Percentiles rank a stretch among this genome's conserved stretches.
phyloP scores from a whole-genome alignment of 352 stramenopile species.

The Globisporangium spiculum region DNA sequence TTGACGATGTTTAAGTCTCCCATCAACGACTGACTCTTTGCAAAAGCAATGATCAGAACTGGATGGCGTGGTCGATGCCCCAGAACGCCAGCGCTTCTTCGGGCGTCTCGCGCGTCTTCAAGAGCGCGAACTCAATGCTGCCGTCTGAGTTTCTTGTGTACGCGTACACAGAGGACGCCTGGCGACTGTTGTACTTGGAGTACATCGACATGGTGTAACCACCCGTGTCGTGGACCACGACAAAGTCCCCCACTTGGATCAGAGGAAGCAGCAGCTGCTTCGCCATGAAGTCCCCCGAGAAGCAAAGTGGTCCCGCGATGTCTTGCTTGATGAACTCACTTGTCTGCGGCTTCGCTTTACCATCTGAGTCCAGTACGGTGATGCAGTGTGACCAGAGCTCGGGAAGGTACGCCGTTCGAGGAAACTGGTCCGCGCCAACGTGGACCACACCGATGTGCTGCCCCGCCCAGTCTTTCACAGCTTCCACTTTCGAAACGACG shows the following conservation, averaged over 20 bases:
- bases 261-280: conserved; percentile 67
- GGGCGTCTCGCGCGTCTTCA: conserved; percentile 67
- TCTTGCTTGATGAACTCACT: conserved; percentile 63
- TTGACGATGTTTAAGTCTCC: neutral
- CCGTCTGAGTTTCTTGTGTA: conserved; percentile 30
- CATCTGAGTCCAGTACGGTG: conserved; percentile 57
- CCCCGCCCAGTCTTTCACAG: conserved; percentile 81
- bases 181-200: conserved; percentile 87
- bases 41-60: conserved; percentile 20
- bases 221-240: conserved; percentile 87
- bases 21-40: neutral
- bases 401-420: conserved; percentile 85
- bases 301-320: conserved; percentile 91
- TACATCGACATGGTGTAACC: conserved; percentile 89
- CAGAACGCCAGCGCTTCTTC: conserved; percentile 71
- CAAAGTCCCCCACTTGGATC: conserved; percentile 70
- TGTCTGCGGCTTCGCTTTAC: conserved; percentile 35
- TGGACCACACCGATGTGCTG: conserved; percentile 86
- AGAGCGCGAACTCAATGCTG: conserved; percentile 44
- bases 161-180: conserved; percentile 62
- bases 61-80: conserved; percentile 48
- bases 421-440: conserved; percentile 89
- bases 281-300: conserved; percentile 89
- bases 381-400: conserved; percentile 83
- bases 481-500: conserved; percentile 87